Evolutionary conservation across 2,329 filamentous ascomycete species (phyloP).

Genomic region (Delphinella strobiligena): DNA sequence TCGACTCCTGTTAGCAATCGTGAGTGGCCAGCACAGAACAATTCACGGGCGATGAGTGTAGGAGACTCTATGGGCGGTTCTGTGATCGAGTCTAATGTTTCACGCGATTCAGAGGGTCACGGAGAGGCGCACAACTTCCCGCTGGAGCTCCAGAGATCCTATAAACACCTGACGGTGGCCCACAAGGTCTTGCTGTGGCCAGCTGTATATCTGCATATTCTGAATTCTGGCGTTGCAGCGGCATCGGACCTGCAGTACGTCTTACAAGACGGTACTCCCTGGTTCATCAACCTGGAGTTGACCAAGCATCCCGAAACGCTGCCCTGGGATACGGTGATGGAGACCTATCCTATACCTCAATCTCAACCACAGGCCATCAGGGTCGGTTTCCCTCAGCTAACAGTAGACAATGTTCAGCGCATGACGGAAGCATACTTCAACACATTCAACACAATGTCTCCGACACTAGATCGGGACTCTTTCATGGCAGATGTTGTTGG

Average conservation of each 20-base stretch:
- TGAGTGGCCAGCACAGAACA: background rate
- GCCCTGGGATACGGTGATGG: constrained; percentile 17
- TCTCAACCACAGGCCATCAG: constrained; percentile 10
- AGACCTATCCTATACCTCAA: constrained; percentile 12
- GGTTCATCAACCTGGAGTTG: constrained; percentile 25
- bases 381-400: constrained; percentile 25
- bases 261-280: constrained; percentile 26
- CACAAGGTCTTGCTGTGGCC: constrained; percentile 42
- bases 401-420: constrained; percentile 38
- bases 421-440: constrained; percentile 47
- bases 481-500: constrained; percentile 39
- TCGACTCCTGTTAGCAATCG: constrained; percentile 12
- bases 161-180: constrained; percentile 26
- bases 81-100: constrained; percentile 1
- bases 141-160: constrained; percentile 4
- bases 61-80: background rate
- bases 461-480: constrained; percentile 44
- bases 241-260: constrained; percentile 24
- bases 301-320: constrained; percentile 18
- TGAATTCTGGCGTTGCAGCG: constrained; percentile 21
- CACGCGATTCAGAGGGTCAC: constrained; percentile 1
- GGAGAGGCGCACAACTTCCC: background rate
- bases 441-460: constrained; percentile 46
- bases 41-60: background rate
- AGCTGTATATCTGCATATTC: constrained; percentile 23